Percentiles rank a stretch among this genome's conserved stretches.
phyloP scores from a whole-genome alignment of 345 rosid genomes.

The Alliaria petiolata region DNA sequence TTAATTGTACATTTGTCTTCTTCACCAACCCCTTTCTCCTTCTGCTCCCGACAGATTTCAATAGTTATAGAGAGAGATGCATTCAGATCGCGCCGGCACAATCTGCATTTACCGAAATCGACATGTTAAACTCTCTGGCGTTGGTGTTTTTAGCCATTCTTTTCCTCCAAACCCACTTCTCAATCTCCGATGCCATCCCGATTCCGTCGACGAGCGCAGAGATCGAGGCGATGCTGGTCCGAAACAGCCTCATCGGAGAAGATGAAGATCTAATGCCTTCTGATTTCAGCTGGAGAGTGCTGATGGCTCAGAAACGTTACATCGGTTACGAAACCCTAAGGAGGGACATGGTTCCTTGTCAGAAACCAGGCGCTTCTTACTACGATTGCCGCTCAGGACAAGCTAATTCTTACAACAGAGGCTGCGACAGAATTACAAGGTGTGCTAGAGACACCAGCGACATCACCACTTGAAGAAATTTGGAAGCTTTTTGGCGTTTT shows the following conservation, averaged over 20 bases:
- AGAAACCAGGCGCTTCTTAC: constrained; percentile 83
- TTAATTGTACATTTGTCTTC: neutral
- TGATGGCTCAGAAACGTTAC: constrained; percentile 58
- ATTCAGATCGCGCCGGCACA: neutral
- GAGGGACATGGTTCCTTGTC: constrained; percentile 91
- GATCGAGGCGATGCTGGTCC: constrained; percentile 36
- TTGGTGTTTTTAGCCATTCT: constrained; percentile 22
- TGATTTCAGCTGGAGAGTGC: constrained; percentile 63
- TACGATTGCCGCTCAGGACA: constrained; percentile 64
- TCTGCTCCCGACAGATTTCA: neutral
- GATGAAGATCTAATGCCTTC: constrained; percentile 65
- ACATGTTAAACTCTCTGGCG: constrained; percentile 27
- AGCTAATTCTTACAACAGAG: constrained; percentile 63
- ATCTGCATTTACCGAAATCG: neutral
- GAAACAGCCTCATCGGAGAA: constrained; percentile 40
- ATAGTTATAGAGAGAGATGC: neutral
- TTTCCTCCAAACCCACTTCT: constrained; percentile 36
- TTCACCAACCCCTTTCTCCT: neutral
- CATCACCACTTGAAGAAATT: constrained; percentile 36
- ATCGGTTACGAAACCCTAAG: constrained; percentile 83
- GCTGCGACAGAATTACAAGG: constrained; percentile 75
- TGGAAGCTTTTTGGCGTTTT: neutral
- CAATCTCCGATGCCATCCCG: constrained; percentile 38
- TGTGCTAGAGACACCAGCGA: constrained; percentile 51
- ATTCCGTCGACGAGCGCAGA: constrained; percentile 33